phyloP scores from a whole-genome alignment of 2,329 filamentous ascomycete species.

The Cordyceps farinosa region DNA sequence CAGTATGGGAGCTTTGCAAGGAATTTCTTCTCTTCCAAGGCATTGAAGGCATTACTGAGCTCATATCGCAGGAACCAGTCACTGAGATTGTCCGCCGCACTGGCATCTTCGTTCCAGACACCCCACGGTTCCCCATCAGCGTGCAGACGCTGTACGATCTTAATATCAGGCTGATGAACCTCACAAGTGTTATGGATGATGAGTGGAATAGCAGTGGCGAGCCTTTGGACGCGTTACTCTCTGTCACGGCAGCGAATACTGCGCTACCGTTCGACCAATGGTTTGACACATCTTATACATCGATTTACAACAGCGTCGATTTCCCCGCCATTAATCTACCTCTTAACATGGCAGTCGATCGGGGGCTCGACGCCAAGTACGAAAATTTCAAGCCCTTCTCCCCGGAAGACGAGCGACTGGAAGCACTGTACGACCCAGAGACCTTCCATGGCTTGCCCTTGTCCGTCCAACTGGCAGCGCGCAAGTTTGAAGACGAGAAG shows the following conservation, averaged over 20 bases:
- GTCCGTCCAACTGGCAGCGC: conserved; percentile 17
- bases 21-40: not conserved
- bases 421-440: conserved; percentile 17
- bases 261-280: not conserved
- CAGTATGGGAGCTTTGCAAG: not conserved
- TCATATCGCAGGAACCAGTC: not conserved
- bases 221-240: not conserved
- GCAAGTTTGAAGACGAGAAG: conserved; percentile 20
- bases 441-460: conserved; percentile 19
- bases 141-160: not conserved
- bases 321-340: not conserved
- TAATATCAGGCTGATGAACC: not conserved
- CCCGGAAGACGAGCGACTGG: not conserved
- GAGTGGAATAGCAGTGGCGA: not conserved
- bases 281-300: not conserved
- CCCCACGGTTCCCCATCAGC: not conserved
- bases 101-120: not conserved
- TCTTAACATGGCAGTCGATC: conserved; percentile 2
- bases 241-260: not conserved
- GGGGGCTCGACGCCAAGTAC: not conserved
- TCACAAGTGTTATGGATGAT: not conserved
- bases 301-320: conserved; percentile 3
- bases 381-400: not conserved
- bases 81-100: not conserved
- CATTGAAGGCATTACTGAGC: not conserved